Evolutionary conservation across 352 stramenopile species (phyloP).

Genomic region (Pythium insidiosum): DNA sequence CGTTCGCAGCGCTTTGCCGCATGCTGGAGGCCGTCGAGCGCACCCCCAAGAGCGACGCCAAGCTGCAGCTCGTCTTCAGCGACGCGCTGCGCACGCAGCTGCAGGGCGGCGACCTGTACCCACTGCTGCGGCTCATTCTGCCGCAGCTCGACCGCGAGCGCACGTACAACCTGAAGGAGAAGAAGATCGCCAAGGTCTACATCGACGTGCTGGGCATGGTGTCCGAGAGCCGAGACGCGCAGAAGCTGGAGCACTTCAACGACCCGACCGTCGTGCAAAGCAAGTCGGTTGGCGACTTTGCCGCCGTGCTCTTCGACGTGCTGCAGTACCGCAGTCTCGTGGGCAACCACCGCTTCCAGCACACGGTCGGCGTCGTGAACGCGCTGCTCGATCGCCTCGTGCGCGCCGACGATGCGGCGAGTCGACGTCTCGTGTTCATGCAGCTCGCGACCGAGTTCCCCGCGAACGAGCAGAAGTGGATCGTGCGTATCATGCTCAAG

Average conservation of each 20-base stretch:
- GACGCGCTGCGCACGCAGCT: conserved; percentile 43
- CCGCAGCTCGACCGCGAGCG: conserved; percentile 78
- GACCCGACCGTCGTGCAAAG: conserved; percentile 74
- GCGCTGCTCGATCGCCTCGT: conserved; percentile 48
- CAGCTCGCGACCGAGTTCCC: conserved; percentile 66
- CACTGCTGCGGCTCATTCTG: conserved; percentile 63
- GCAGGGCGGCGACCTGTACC: conserved; percentile 51
- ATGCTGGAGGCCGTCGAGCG: conserved; percentile 63
- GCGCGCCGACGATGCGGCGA: conserved; percentile 26
- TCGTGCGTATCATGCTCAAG: conserved; percentile 78
- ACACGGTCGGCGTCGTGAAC: conserved; percentile 61
- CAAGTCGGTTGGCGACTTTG: conserved; percentile 80
- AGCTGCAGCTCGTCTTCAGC: conserved; percentile 74
- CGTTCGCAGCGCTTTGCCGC: conserved; percentile 64
- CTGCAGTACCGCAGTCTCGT: conserved; percentile 53
- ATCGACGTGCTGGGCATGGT: conserved; percentile 66
- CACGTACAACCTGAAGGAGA: conserved; percentile 84
- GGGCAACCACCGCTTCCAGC: conserved; percentile 24
- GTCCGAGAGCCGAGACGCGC: conserved; percentile 49
- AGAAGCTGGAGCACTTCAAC: conserved; percentile 77
- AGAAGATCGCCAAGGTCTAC: conserved; percentile 79
- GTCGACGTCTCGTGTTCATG: conserved; percentile 59
- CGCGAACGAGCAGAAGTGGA: conserved; percentile 76
- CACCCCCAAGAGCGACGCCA: conserved; percentile 66
- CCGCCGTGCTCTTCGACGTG: conserved; percentile 63